Base-by-base conservation (phyloP, 129 eudicot genomes). In the Chrysanthemum lavandulifolium region DNA sequence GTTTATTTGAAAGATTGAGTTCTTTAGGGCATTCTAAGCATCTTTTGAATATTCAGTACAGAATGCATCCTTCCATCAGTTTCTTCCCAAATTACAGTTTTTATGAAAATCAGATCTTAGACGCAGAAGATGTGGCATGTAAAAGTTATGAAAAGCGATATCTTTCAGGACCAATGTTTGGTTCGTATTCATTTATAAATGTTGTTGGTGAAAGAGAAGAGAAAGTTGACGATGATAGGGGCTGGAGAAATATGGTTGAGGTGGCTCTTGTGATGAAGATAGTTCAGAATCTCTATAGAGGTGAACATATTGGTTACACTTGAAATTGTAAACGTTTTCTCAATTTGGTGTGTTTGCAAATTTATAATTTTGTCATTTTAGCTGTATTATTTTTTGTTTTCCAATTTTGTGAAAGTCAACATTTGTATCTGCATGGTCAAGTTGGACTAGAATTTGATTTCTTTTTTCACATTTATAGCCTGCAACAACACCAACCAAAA, bases 41-140 rank as follows among this genome's bases (percentile, higher is more conserved):
- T 29, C 58, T 81, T 6, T 68, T 81, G 1, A 60, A 76, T 13
- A 51, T 72, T 14, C 84, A 81, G 13, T 81, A 81, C 60, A 29
- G 81, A 60, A 81, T 81, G 82, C 85, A 81, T 76, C 85, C 79
- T 3, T 7, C 54, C 25, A 81, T 81, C 18, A 76, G 81, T 72
- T 70, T 29, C 18, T 81, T 81, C 59, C 84, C 84, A 8, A 75
- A 81, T 9, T 18, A 51, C 16, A 57, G 72, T 47, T 81, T 81
- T 48, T 81, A 81, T 66, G 50, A 59, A 2, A 81, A 67, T 7
- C 67, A 21, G 72, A 71, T 81, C 19, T 6, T 58, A 13, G 63
- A 81, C 67, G 85, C 71, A 7, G 52, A 45, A 16, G 59, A 71
- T 67, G 85, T 76, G 67, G 45, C 45, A 36, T 12, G 57, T 12